Conservation (phyloP, 306 rosid genomes). For the Prunus mongolica region DNA sequence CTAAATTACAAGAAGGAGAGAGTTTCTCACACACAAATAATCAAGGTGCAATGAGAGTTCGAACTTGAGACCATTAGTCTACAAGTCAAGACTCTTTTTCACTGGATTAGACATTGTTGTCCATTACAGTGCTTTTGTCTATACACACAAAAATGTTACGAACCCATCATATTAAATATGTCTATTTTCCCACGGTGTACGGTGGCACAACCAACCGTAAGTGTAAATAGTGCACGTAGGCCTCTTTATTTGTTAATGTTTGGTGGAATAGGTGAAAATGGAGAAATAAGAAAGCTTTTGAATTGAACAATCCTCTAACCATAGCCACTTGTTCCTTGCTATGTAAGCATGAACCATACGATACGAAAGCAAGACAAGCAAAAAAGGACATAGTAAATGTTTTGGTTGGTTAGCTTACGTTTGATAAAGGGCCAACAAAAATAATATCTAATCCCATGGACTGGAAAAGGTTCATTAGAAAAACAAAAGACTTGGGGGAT, state of each 20-base stretch:
- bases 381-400: background rate
- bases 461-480: background rate
- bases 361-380: background rate
- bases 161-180: too few relatives aligned
- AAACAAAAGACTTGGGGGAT: background rate
- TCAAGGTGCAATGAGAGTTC: rapidly evolving
- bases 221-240: too few relatives aligned
- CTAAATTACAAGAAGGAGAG: too few relatives aligned
- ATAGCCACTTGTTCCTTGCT: background rate
- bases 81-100: too few relatives aligned
- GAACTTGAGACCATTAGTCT: too few relatives aligned
- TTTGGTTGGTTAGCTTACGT: background rate
- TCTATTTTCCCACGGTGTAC: too few relatives aligned
- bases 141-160: too few relatives aligned
- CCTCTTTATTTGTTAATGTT: too few relatives aligned
- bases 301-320: background rate
- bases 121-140: too few relatives aligned
- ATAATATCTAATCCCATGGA: background rate
- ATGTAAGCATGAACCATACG: background rate
- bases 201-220: too few relatives aligned
- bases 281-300: background rate
- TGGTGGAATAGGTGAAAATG: background rate
- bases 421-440: background rate
- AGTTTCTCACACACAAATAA: too few relatives aligned
- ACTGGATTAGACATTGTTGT: rapidly evolving